Conservation (phyloP, 805 yeast genomes). For the Candida argentea region DNA sequence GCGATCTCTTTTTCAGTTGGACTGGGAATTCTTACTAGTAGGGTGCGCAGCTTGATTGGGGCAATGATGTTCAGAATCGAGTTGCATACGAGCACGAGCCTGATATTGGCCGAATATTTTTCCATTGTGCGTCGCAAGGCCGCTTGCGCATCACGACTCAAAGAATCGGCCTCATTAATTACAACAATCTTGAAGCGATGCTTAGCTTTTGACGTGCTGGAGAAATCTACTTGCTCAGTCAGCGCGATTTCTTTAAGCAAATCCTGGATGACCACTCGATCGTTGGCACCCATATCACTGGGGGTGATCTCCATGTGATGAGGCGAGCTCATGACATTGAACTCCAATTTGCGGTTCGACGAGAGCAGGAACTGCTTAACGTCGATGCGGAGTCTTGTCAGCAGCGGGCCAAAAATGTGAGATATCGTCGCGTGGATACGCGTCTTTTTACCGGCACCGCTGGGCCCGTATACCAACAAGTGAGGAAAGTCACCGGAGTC, state of each 20-base stretch:
- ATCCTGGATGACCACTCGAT: slow-evolving; percentile 90
- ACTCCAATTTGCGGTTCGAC: slow-evolving; percentile 70
- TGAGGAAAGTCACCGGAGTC: slow-evolving; percentile 87
- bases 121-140: slow-evolving; percentile 95
- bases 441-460: slow-evolving; percentile 96
- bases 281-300: slow-evolving; percentile 92
- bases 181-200: slow-evolving; percentile 71
- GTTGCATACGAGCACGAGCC: slow-evolving; percentile 78
- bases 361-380: slow-evolving; percentile 73
- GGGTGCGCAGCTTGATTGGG: slow-evolving; percentile 89
- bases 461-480: slow-evolving; percentile 84
- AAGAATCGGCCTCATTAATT: slow-evolving; percentile 84
- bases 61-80: slow-evolving; percentile 86
- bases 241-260: slow-evolving; percentile 89
- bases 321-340: slow-evolving; percentile 86
- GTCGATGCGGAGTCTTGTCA: slow-evolving; percentile 76
- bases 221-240: slow-evolving; percentile 87
- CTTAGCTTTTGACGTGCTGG: slow-evolving; percentile 28
- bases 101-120: slow-evolving; percentile 77
- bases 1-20: slow-evolving; percentile 58
- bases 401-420: slow-evolving; percentile 75
- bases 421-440: slow-evolving; percentile 71
- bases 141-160: slow-evolving; percentile 91
- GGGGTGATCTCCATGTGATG: slow-evolving; percentile 94
- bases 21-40: slow-evolving; percentile 79